Evolutionary conservation across 2,329 filamentous ascomycete species (phyloP).

Genomic region (Neopestalotiopsis clavispora): DNA sequence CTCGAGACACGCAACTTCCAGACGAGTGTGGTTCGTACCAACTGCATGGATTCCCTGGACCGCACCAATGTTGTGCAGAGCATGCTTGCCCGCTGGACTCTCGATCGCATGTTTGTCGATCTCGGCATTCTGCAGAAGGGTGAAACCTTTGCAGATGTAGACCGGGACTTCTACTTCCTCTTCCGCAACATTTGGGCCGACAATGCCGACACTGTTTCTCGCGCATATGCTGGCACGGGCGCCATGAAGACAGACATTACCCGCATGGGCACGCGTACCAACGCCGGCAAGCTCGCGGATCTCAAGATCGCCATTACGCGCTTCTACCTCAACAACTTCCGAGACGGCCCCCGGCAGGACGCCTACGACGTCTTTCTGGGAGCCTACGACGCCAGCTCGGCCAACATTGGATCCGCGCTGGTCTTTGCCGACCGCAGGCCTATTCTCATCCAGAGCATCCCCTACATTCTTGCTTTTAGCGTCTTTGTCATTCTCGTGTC

Average conservation of each 20-base stretch:
- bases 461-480: slow-evolving; percentile 87
- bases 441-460: slow-evolving; percentile 87
- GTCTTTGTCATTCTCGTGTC: slow-evolving; percentile 82
- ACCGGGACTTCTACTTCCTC: slow-evolving; percentile 81
- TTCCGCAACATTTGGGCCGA: slow-evolving; percentile 99
- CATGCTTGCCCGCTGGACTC: slow-evolving; percentile 88
- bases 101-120: slow-evolving; percentile 88
- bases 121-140: slow-evolving; percentile 78
- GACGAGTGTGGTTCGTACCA: slow-evolving; percentile 91
- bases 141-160: slow-evolving; percentile 76
- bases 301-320: slow-evolving; percentile 85
- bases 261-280: slow-evolving; percentile 88
- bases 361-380: slow-evolving; percentile 94
- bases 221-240: slow-evolving; percentile 92
- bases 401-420: slow-evolving; percentile 71
- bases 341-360: slow-evolving; percentile 92
- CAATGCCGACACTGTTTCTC: slow-evolving; percentile 94
- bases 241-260: slow-evolving; percentile 99
- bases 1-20: slow-evolving; percentile 83
- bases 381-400: slow-evolving; percentile 76
- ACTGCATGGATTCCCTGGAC: slow-evolving; percentile 99
- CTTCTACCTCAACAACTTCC: slow-evolving; percentile 93
- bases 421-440: slow-evolving; percentile 87
- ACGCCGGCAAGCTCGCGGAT: slow-evolving; percentile 83
- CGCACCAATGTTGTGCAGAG: slow-evolving; percentile 98